Evolutionary conservation across 306 rosid species (phyloP).

Genomic region (Geum urbanum): DNA sequence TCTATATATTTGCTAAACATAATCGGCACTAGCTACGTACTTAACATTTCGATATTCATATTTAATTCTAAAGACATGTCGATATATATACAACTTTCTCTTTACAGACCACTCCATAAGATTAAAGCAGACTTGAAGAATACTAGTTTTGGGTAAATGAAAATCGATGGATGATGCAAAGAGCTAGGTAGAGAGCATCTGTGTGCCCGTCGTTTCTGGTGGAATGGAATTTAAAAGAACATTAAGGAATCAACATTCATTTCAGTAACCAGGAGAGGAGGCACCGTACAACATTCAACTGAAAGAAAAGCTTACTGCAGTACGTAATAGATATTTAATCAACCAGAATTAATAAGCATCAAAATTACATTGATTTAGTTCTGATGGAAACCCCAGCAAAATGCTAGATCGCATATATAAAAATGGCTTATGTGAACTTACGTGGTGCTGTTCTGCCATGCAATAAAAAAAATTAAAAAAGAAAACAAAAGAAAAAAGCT

Average conservation of each 20-base stretch:
- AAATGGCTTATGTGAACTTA: slow-evolving; percentile 28
- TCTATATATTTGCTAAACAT: not conserved
- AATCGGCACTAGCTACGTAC: not conserved
- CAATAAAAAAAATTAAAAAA: not conserved
- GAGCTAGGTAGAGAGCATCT: slow-evolving; percentile 2
- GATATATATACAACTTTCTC: slow-evolving; percentile 5
- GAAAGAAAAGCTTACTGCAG: slow-evolving; percentile 37
- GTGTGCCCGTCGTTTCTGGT: slow-evolving; percentile 1
- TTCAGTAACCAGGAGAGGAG: slow-evolving; percentile 38
- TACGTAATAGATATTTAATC: slow-evolving; percentile 20
- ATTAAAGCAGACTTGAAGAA: slow-evolving; percentile 4
- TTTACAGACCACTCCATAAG: slow-evolving; percentile 12
- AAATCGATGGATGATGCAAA: not conserved
- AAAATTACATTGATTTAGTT: slow-evolving; percentile 39
- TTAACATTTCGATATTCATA: not conserved
- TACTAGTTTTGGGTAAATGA: not conserved
- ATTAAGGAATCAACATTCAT: slow-evolving; percentile 39
- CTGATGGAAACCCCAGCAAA: slow-evolving; percentile 37
- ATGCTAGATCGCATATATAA: slow-evolving; percentile 34
- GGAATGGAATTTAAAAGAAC: slow-evolving; percentile 15
- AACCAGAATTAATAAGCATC: slow-evolving; percentile 30
- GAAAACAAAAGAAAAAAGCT: not conserved
- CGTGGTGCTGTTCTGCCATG: slow-evolving; percentile 22
- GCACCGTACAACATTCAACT: slow-evolving; percentile 39
- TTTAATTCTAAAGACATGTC: not conserved